Evolutionary conservation across 331 rosid genomes (phyloP).

Genomic region (Arachis monticola): DNA sequence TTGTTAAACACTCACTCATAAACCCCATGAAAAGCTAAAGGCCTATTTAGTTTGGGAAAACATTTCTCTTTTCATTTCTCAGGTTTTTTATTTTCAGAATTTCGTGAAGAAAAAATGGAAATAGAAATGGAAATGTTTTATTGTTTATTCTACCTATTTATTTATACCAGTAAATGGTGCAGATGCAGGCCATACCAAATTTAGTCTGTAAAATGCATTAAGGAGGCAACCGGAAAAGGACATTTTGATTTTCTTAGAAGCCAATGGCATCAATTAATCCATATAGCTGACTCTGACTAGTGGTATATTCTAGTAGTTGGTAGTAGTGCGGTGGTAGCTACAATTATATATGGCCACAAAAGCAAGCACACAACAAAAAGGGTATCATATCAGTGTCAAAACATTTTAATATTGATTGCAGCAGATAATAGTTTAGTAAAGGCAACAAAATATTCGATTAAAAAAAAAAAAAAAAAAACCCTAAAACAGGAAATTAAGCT

Average conservation of each 20-base stretch:
- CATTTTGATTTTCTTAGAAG: background rate
- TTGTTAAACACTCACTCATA: too few relatives aligned
- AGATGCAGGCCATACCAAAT: too few relatives aligned
- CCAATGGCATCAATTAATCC: background rate
- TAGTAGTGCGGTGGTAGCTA: background rate
- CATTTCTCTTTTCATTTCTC: background rate
- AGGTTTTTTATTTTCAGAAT: too few relatives aligned
- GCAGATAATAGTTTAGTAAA: background rate
- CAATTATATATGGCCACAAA: background rate
- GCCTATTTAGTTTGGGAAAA: too few relatives aligned
- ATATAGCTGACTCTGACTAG: too few relatives aligned
- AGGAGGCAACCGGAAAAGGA: background rate
- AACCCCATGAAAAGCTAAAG: too few relatives aligned
- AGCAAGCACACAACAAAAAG: background rate
- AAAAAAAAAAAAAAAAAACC: background rate
- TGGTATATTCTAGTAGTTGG: background rate
- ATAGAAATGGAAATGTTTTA: too few relatives aligned
- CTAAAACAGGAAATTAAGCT: background rate
- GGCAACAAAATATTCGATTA: background rate
- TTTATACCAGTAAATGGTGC: too few relatives aligned
- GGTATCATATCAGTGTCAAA: background rate
- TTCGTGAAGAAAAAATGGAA: too few relatives aligned
- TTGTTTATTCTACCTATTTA: too few relatives aligned
- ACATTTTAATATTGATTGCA: constrained; percentile 13
- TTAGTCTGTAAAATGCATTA: background rate